Evolutionary conservation across 345 rosid genomes (phyloP).

Genomic region (Lumnitzera racemosa): DNA sequence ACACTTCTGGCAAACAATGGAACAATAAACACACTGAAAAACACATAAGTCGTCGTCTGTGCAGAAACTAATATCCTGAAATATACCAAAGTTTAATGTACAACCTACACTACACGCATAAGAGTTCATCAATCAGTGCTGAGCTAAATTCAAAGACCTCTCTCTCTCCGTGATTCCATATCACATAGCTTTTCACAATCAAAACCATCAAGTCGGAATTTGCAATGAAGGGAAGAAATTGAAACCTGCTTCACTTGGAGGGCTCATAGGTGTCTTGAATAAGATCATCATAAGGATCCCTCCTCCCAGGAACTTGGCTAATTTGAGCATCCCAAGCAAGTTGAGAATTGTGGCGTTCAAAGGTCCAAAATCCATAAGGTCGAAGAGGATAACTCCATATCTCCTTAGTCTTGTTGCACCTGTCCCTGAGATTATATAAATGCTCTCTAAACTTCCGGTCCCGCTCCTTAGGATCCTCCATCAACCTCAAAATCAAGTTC

Average conservation of each 20-base stretch:
- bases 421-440: slow-evolving; percentile 56
- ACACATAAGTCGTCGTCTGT: no score
- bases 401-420: slow-evolving; percentile 86
- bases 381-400: slow-evolving; percentile 96
- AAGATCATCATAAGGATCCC: slow-evolving; percentile 95
- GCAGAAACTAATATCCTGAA: no score
- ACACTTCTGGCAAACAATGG: no score
- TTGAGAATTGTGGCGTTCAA: slow-evolving; percentile 91
- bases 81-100: no score
- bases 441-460: slow-evolving; percentile 76
- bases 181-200: no score
- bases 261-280: slow-evolving; percentile 34
- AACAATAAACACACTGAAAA: no score
- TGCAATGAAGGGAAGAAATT: no score
- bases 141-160: no score
- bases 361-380: slow-evolving; percentile 96
- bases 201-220: no score
- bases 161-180: no score
- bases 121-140: no score
- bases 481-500: slow-evolving; percentile 71
- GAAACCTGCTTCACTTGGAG: slow-evolving; percentile 13
- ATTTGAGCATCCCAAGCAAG: slow-evolving; percentile 94
- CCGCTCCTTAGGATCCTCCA: slow-evolving; percentile 97
- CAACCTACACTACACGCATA: no score
- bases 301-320: slow-evolving; percentile 87